Percentiles rank a stretch among this genome's conserved stretches.
Conservation (phyloP, 345 rosid species). For the Brassica incana region DNA sequence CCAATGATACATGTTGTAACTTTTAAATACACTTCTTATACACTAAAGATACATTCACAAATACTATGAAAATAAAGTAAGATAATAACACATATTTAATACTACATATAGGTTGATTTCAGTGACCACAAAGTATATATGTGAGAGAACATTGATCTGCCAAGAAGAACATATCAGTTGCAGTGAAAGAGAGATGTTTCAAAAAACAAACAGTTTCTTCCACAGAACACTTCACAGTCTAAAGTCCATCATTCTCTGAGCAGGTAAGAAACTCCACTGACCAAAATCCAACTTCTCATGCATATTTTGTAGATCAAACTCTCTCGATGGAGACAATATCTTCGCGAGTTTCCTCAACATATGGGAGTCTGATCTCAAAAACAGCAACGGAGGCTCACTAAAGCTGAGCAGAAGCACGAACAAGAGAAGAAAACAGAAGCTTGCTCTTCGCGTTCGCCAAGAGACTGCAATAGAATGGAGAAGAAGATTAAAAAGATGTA, state of each 20-base stretch:
- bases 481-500: conserved; percentile 76
- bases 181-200: conserved; percentile 31
- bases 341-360: conserved; percentile 34
- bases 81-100: not conserved
- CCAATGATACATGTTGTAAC: no score
- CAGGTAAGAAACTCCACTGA: conserved; percentile 52
- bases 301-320: conserved; percentile 33
- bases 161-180: conserved; percentile 26
- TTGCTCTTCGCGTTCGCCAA: conserved; percentile 10
- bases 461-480: conserved; percentile 41
- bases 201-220: conserved; percentile 56
- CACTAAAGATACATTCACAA: conserved; percentile 23
- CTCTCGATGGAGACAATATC: conserved; percentile 26
- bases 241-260: conserved; percentile 47
- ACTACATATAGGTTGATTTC: not conserved
- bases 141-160: conserved; percentile 14
- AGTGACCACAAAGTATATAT: conserved; percentile 17
- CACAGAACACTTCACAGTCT: conserved; percentile 53
- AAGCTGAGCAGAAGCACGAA: conserved; percentile 22
- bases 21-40: no score
- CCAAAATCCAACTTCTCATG: conserved; percentile 34
- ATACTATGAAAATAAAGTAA: conserved; percentile 28
- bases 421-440: conserved; percentile 23
- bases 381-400: conserved; percentile 13
- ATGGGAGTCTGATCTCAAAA: conserved; percentile 32